These are phyloP conservation scores for Phanerochaete sordida DNA, from an alignment of 768 basidiomycete species.

Conservation along the genomic window DNA sequence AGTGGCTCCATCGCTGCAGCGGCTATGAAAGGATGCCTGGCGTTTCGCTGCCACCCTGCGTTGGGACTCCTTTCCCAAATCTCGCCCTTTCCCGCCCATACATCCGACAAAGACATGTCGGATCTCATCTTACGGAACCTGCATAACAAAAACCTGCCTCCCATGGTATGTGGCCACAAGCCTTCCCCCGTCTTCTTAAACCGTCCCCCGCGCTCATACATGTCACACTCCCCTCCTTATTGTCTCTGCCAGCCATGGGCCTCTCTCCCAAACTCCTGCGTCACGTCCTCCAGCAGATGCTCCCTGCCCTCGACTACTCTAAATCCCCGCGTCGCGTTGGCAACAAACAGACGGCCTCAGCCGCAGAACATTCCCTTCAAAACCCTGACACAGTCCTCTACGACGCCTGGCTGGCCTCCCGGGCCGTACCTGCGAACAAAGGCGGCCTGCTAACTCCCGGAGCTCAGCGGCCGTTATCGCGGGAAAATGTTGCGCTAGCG, in stretches of 20 bases:
- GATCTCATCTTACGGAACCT: conserved; percentile 24
- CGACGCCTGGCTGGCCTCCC: conserved; percentile 26
- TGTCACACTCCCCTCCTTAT: conserved; percentile 5
- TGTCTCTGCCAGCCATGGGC: conserved; percentile 9
- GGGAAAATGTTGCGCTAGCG: conserved; percentile 56
- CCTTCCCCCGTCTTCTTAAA: conserved; percentile 9
- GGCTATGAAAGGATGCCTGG: not conserved
- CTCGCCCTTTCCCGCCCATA: conserved; percentile 19
- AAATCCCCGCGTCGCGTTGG: not conserved
- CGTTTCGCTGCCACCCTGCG: not conserved
- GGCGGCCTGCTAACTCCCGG: conserved; percentile 46
- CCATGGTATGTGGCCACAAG: conserved; percentile 17
- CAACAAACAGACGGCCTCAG: not conserved
- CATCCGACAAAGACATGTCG: conserved; percentile 17
- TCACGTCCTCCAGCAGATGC: conserved; percentile 9
- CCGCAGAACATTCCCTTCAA: not conserved
- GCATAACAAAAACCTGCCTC: conserved; percentile 23
- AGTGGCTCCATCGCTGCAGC: not conserved
- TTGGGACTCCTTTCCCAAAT: conserved; percentile 13
- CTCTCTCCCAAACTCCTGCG: conserved; percentile 1
- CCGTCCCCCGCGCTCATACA: not conserved
- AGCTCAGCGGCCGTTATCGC: conserved; percentile 60
- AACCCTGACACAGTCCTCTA: conserved; percentile 14
- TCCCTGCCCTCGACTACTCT: not conserved
- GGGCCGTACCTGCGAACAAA: conserved; percentile 11